Conservation (phyloP, 2,329 filamentous ascomycete genomes). For the Setomelanomma holmii region DNA sequence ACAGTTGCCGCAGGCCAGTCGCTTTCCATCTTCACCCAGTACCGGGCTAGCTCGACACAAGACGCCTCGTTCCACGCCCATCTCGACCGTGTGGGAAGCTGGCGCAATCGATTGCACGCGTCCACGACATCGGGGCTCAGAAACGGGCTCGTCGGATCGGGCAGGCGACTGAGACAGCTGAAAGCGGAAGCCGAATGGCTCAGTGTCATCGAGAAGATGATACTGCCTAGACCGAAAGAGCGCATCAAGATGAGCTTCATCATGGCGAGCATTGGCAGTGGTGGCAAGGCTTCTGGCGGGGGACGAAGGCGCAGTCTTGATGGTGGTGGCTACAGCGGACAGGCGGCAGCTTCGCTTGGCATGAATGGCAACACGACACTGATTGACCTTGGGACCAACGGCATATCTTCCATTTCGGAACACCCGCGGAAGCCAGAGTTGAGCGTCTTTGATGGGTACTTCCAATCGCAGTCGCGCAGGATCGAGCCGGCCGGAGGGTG, state of each 20-base stretch:
- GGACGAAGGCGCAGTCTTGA: conserved; percentile 45
- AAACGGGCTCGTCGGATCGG: conserved; percentile 36
- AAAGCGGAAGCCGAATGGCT: conserved; percentile 45
- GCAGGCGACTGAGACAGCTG: conserved; percentile 40
- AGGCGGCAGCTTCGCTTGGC: conserved; percentile 30
- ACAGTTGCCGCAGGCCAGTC: conserved; percentile 47
- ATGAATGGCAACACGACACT: conserved; percentile 14
- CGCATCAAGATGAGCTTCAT: conserved; percentile 44
- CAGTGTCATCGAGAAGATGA: conserved; percentile 47
- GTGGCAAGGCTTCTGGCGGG: conserved; percentile 35
- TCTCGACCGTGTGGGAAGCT: conserved; percentile 44
- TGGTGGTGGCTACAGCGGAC: conserved; percentile 41
- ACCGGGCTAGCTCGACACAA: conserved; percentile 42
- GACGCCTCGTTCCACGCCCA: conserved; percentile 51
- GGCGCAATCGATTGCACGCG: conserved; percentile 41
- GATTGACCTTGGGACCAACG: conserved; percentile 20
- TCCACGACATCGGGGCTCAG: conserved; percentile 39
- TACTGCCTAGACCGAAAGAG: conserved; percentile 39
- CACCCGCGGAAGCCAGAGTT: conserved; percentile 35
- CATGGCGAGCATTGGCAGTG: conserved; percentile 35
- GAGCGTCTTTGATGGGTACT: conserved; percentile 47
- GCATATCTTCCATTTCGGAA: conserved; percentile 1
- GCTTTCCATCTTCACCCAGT: conserved; percentile 41
- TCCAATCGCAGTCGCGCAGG: conserved; percentile 39
- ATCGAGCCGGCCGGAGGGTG: conserved; percentile 30